Conservation (phyloP, 2,329 filamentous ascomycete genomes). For the Tolypocladium album region DNA sequence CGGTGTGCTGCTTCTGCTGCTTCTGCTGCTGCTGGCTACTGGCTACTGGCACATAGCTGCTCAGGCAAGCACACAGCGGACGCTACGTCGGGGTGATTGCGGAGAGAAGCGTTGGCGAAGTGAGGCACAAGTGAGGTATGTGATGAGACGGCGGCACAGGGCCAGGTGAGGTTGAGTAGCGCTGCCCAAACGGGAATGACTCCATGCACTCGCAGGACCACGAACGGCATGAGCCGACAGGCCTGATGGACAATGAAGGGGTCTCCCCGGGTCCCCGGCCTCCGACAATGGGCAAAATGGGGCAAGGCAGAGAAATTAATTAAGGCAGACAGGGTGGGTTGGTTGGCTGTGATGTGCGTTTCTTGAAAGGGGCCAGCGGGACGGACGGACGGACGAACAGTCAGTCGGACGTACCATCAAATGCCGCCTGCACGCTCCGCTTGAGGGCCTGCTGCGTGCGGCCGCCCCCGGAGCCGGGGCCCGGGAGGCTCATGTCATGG, state of each 20-base stretch:
- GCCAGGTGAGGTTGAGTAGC: neutral
- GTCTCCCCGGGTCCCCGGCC: neutral
- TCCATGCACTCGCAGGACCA: neutral
- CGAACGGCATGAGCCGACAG: neutral
- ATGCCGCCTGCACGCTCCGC: conserved; percentile 48
- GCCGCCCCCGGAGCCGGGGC: conserved; percentile 33
- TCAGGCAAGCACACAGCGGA: neutral
- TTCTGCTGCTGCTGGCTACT: neutral
- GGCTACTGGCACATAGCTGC: neutral
- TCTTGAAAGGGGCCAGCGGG: too few species aligned
- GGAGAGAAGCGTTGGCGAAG: neutral
- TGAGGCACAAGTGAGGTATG: neutral
- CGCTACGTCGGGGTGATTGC: neutral
- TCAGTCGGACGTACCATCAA: conserved; percentile 39
- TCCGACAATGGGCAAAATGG: neutral
- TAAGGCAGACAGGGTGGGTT: neutral
- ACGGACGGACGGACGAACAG: too few species aligned
- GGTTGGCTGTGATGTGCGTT: neutral
- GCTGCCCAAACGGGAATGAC: conserved; percentile 5
- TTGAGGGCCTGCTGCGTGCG: conserved; percentile 36
- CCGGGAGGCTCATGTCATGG: conserved; percentile 48
- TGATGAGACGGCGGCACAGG: neutral
- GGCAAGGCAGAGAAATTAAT: neutral
- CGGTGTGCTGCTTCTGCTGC: neutral
- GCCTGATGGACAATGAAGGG: neutral